Conservation (phyloP, 768 basidiomycete species). For the Suillus placidus region DNA sequence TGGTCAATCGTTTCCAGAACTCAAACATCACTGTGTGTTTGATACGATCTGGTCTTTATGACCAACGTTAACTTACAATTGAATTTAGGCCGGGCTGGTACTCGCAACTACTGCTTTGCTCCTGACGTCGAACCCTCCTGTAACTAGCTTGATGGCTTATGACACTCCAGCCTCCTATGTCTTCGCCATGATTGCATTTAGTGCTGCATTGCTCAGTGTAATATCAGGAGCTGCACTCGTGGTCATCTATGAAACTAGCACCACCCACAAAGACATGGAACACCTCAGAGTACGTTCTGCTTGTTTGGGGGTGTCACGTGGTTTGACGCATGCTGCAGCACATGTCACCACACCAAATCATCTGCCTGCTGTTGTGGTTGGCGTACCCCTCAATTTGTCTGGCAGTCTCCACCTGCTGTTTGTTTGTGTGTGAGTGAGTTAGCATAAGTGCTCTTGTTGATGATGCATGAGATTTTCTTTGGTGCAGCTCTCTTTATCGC, state of each 20-base stretch:
- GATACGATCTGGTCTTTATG: background rate
- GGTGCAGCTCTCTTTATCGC: background rate
- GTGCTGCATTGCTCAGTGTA: background rate
- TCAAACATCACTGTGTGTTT: background rate
- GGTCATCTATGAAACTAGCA: background rate
- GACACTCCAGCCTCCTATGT: background rate
- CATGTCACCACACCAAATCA: background rate
- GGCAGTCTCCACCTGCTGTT: background rate
- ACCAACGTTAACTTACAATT: too few species aligned
- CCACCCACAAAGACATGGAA: background rate
- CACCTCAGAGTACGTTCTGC: background rate
- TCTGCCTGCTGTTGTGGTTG: background rate
- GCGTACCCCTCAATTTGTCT: background rate
- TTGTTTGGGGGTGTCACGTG: background rate
- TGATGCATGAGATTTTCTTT: background rate
- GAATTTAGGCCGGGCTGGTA: conserved; percentile 3
- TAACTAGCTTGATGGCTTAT: background rate
- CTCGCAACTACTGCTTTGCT: conserved; percentile 3
- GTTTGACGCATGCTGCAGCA: background rate
- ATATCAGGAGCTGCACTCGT: conserved; percentile 6
- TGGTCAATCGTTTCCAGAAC: background rate
- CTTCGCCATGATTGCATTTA: background rate
- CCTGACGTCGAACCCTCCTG: background rate
- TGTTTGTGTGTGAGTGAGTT: background rate
- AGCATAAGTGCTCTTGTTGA: background rate